These are phyloP conservation scores for Pestalotiopsis sp. DNA, from an alignment of 2,329 filamentous ascomycete species.

Conservation along the genomic window DNA sequence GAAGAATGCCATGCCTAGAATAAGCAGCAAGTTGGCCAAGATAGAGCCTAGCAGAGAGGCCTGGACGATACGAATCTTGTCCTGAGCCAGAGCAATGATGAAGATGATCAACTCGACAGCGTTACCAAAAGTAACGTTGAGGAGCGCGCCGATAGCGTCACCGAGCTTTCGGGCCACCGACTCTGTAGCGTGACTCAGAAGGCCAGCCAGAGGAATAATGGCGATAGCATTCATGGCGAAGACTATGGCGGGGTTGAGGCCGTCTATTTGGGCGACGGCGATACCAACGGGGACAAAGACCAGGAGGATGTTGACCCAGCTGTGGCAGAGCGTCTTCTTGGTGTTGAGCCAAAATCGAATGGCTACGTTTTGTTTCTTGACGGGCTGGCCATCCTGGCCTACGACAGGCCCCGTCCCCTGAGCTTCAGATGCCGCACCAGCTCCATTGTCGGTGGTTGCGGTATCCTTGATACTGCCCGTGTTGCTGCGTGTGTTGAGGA, in stretches of 20 bases:
- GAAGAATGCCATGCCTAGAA: conserved; percentile 89
- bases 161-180: conserved; percentile 72
- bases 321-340: conserved; percentile 65
- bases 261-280: conserved; percentile 53
- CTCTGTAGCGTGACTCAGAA: conserved; percentile 74
- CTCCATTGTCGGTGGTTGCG: conserved; percentile 34
- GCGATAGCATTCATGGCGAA: conserved; percentile 76
- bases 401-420: conserved; percentile 59
- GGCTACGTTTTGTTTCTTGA: conserved; percentile 30
- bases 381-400: conserved; percentile 32
- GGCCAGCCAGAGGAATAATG: conserved; percentile 71
- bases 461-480: conserved; percentile 24
- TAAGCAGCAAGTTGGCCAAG: conserved; percentile 82
- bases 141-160: conserved; percentile 69
- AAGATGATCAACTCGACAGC: conserved; percentile 81
- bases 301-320: conserved; percentile 76
- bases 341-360: conserved; percentile 48
- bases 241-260: conserved; percentile 59
- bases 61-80: conserved; percentile 89
- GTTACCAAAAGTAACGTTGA: conserved; percentile 79
- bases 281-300: conserved; percentile 81
- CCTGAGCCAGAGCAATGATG: conserved; percentile 75
- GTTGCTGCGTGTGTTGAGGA: conserved; percentile 23
- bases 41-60: conserved; percentile 89
- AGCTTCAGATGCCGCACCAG: conserved; percentile 43